phyloP scores from a whole-genome alignment of 129 eudicot genomes.

The Pseudognaphalium luteoalbum region DNA sequence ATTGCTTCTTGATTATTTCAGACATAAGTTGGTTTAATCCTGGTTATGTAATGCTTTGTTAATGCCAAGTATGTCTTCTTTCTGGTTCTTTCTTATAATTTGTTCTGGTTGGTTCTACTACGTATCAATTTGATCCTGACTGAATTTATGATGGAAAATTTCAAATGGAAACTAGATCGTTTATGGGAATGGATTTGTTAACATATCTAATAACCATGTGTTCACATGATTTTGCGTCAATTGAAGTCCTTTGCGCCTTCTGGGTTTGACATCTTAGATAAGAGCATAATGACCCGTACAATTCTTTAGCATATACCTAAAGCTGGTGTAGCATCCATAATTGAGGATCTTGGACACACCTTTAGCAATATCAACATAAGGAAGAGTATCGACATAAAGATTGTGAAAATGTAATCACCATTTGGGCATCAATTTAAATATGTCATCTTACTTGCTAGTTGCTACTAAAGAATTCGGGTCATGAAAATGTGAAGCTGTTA shows the following conservation, averaged over 20 bases:
- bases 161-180: neutral
- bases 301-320: too few relatives aligned
- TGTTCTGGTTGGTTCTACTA: too few relatives aligned
- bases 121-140: too few relatives aligned
- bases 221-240: neutral
- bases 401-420: neutral
- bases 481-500: neutral
- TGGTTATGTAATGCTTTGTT: slow-evolving; percentile 12
- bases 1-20: neutral
- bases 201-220: neutral
- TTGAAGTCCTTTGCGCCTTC: neutral
- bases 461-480: neutral
- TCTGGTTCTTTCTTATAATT: neutral
- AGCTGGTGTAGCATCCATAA: neutral
- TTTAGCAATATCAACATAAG: neutral
- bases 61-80: neutral
- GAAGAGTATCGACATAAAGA: neutral
- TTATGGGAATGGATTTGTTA: neutral
- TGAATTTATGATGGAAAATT: neutral
- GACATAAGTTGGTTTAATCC: slow-evolving; percentile 9
- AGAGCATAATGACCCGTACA: neutral
- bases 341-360: neutral
- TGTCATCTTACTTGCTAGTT: neutral
- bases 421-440: neutral
- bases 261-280: neutral